These are phyloP conservation scores for Domatiomyces catenatus DNA, from an alignment of 2,329 filamentous ascomycete species.

Conservation along the genomic window DNA sequence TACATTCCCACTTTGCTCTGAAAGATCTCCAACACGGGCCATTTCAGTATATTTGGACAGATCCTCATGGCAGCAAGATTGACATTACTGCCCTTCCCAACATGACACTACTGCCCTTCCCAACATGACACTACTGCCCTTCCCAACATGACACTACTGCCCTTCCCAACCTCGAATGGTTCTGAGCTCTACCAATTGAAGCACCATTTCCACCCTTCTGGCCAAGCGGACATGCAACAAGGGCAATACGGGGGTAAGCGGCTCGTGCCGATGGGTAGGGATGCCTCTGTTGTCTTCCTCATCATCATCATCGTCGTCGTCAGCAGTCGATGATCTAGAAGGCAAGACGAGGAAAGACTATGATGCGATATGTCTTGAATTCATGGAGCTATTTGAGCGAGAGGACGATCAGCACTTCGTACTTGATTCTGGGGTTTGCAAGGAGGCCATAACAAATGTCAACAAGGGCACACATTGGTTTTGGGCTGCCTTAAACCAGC, in stretches of 20 bases:
- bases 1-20: constrained; percentile 17
- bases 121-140: constrained; percentile 22
- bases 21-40: constrained; percentile 22
- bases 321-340: constrained; percentile 3
- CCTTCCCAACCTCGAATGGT: constrained; percentile 17
- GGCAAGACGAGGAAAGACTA: constrained; percentile 4
- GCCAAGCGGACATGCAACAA: constrained; percentile 11
- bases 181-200: constrained; percentile 17
- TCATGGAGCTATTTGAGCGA: constrained; percentile 14
- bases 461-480: constrained; percentile 13
- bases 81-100: no score
- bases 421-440: no score
- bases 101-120: no score
- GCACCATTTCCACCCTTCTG: constrained; percentile 15
- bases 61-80: no score
- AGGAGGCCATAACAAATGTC: no score
- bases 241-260: no score
- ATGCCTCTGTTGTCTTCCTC: no score
- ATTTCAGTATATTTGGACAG: constrained; percentile 24
- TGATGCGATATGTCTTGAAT: constrained; percentile 8
- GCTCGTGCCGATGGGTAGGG: no score
- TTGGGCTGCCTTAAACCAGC: constrained; percentile 13
- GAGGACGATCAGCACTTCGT: constrained; percentile 7
- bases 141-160: constrained; percentile 20
- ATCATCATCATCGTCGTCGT: no score